Conservation (phyloP, 176 grass and related monocot genomes). For the Cenchrus purpureus region DNA sequence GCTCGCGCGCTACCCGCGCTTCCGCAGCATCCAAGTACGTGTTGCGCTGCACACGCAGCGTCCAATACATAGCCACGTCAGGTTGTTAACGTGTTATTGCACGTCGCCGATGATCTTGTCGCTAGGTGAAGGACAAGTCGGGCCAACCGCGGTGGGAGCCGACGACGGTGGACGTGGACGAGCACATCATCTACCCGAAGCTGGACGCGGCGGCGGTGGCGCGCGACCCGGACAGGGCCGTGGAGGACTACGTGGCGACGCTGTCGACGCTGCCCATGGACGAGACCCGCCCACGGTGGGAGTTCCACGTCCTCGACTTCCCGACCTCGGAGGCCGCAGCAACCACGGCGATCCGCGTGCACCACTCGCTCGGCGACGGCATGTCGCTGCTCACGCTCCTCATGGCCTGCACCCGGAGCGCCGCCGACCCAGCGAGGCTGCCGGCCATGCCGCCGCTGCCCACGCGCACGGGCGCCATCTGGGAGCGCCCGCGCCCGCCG, state of each 20-base stretch:
- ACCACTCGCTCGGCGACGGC: conserved; percentile 95
- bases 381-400: conserved; percentile 93
- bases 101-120: background rate
- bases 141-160: conserved; percentile 52
- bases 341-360: conserved; percentile 63
- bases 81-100: background rate
- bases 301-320: conserved; percentile 88
- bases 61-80: background rate
- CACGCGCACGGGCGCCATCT: conserved; percentile 50
- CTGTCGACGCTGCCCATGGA: conserved; percentile 66
- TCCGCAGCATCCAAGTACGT: conserved; percentile 77
- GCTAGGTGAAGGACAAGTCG: conserved; percentile 49
- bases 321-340: conserved; percentile 73
- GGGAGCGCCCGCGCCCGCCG: conserved; percentile 37
- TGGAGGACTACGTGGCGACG: conserved; percentile 88
- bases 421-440: conserved; percentile 58
- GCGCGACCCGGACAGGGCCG: conserved; percentile 51
- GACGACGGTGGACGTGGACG: conserved; percentile 60
- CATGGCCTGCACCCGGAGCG: conserved; percentile 72
- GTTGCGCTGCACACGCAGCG: too few species aligned
- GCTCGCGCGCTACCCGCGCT: conserved; percentile 72
- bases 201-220: conserved; percentile 43
- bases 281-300: conserved; percentile 73
- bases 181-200: conserved; percentile 67
- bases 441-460: conserved; percentile 58